phyloP scores from a whole-genome alignment of 345 rosid species.

The Kernera saxatilis region DNA sequence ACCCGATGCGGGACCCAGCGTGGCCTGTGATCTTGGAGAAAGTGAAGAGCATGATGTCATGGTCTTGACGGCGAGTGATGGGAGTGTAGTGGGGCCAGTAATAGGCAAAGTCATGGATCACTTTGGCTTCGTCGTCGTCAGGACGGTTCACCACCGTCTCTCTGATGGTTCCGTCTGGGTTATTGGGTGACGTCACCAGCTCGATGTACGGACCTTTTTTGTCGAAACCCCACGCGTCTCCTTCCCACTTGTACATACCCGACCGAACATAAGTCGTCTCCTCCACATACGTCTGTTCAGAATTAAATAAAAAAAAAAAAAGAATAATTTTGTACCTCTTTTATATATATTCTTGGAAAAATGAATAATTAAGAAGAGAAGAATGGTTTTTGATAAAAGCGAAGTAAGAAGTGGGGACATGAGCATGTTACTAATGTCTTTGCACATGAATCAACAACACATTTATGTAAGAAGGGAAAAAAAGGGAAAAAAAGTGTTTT shows the following conservation, averaged over 20 bases:
- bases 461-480: constrained; percentile 20
- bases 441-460: constrained; percentile 30
- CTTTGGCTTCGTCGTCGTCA: constrained; percentile 41
- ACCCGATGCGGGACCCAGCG: constrained; percentile 96
- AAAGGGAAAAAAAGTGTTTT: background rate
- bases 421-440: constrained; percentile 53
- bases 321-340: background rate
- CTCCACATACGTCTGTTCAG: constrained; percentile 54
- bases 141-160: constrained; percentile 61
- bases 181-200: constrained; percentile 70
- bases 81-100: constrained; percentile 91
- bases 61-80: constrained; percentile 52
- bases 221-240: constrained; percentile 60
- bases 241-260: constrained; percentile 76
- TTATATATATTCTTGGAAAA: background rate
- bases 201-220: constrained; percentile 61
- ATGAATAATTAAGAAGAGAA: background rate
- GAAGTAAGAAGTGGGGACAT: constrained; percentile 31
- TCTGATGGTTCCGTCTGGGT: constrained; percentile 72
- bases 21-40: constrained; percentile 90
- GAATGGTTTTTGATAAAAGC: constrained; percentile 26
- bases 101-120: constrained; percentile 78
- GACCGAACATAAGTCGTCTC: constrained; percentile 51
- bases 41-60: constrained; percentile 83
- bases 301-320: background rate